Conservation (phyloP, 306 rosid genomes). For the Cucumis hystrix region DNA sequence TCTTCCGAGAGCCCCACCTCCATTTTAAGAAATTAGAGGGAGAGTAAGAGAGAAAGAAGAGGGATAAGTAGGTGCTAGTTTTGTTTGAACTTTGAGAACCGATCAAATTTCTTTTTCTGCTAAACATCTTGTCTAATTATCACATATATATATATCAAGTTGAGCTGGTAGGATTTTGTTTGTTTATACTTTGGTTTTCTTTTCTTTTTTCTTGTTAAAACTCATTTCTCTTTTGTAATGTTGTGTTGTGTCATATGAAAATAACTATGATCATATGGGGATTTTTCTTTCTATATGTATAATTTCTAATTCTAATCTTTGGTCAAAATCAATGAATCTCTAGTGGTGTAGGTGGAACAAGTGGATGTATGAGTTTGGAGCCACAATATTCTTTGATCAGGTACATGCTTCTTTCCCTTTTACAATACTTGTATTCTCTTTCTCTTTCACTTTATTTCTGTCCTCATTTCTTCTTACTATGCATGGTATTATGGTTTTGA, state of each 20-base stretch:
- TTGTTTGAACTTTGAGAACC: slow-evolving; percentile 2
- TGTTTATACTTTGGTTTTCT: background rate
- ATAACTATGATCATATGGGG: background rate
- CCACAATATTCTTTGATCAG: background rate
- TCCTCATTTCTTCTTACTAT: background rate
- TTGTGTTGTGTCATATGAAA: background rate
- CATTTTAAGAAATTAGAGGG: slow-evolving; percentile 18
- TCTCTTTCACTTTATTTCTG: background rate
- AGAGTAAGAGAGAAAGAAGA: background rate
- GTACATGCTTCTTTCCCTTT: background rate
- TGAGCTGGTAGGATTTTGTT: background rate
- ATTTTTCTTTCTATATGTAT: background rate
- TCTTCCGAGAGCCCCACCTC: slow-evolving; percentile 45
- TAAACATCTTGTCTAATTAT: background rate
- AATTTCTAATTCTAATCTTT: slow-evolving; percentile 11
- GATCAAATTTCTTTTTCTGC: background rate
- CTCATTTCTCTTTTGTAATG: background rate
- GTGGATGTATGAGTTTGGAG: background rate
- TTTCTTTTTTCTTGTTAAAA: background rate
- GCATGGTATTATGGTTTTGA: background rate
- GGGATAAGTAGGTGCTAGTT: background rate
- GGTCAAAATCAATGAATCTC: slow-evolving; percentile 7
- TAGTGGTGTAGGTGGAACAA: slow-evolving; percentile 5
- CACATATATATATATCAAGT: background rate
- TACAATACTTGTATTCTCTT: background rate